Base-by-base conservation (phyloP, 2,329 filamentous ascomycete genomes). In the Diaporthe aspalathi region DNA sequence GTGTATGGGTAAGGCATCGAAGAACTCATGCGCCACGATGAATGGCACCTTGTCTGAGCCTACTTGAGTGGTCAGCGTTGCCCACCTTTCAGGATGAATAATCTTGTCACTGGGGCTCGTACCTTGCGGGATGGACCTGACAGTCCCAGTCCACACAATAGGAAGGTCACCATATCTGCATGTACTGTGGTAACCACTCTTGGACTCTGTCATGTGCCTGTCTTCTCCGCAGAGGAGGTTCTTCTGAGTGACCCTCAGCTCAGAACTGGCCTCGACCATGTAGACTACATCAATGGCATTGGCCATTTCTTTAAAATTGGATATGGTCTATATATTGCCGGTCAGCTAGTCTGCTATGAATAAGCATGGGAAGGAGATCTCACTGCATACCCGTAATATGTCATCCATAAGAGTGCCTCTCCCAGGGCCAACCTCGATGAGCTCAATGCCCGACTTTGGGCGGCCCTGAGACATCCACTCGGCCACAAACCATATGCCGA, bases 381-480 rank as follows among this genome's bases (percentile, higher is more conserved):
- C 72, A 27, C 38, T n/a, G 80, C 91, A 80, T 85, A 96, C 94
- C 77, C 96, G 88, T 75, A 99, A 83, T 83, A 98, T 93, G 84
- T 99, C 96, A 82, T 95, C 94, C 95, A 99, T 99, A 76, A 99
- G 84, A 17, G 96, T 99, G 17, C 96, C 96, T 80, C 95, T 90
- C 16, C 96, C 96, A 4, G 96, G 96, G 0, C 96, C 96, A 75
- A 98, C 91, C 82, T 99, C 96, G 78, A 99, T 94, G 74, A 99
- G 85, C 79, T 98, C 92, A 20, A 98, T 91, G 32, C 93, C 94
- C 38, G 88, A 85, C 73, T 84, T 89, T 69, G 89, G 92, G 72
- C 87, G 88, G 20, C 94, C 95, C 80, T 99, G 96, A 50, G 93
- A 92, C 80, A 98, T 93, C 95, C 96, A 99, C 85, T 99, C 96